Conservation (phyloP, 2,329 filamentous ascomycete genomes). For the Dactylellina leptospora region DNA sequence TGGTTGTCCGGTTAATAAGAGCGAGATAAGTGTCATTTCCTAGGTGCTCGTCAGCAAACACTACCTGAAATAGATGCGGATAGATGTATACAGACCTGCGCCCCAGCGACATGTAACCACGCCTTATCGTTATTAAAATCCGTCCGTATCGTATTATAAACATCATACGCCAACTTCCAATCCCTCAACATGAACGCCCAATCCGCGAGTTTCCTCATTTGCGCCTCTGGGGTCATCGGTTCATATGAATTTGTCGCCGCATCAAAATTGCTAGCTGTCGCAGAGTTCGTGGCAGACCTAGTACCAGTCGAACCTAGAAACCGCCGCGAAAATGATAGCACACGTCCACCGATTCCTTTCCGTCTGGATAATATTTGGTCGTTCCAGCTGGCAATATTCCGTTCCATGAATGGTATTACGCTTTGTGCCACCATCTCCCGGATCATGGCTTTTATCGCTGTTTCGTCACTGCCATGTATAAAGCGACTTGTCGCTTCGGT, state of each 20-base stretch:
- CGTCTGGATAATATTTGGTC: constrained; percentile 93
- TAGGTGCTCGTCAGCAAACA: constrained; percentile 62
- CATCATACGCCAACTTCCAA: constrained; percentile 90
- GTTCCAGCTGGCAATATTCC: constrained; percentile 90
- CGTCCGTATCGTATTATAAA: constrained; percentile 85
- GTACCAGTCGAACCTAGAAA: constrained; percentile 79
- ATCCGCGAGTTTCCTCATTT: constrained; percentile 91
- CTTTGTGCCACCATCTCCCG: constrained; percentile 96
- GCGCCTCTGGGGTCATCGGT: constrained; percentile 83
- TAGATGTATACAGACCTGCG: constrained; percentile 59
- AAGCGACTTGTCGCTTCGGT: constrained; percentile 76
- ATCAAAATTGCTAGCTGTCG: constrained; percentile 75
- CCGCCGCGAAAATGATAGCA: constrained; percentile 90
- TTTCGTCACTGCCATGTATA: constrained; percentile 91
- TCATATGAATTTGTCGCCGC: constrained; percentile 79
- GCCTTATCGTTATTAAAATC: constrained; percentile 97
- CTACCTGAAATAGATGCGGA: neutral
- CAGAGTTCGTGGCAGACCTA: constrained; percentile 66
- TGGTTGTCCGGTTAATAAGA: constrained; percentile 77
- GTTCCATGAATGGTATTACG: constrained; percentile 94
- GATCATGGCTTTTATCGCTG: constrained; percentile 85
- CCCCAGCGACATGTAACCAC: constrained; percentile 92
- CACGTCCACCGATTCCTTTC: constrained; percentile 87
- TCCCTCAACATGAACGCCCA: constrained; percentile 97
- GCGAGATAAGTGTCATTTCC: constrained; percentile 90